phyloP scores from a whole-genome alignment of 2,329 filamentous ascomycete species.

The Herpotrichia juniperi region DNA sequence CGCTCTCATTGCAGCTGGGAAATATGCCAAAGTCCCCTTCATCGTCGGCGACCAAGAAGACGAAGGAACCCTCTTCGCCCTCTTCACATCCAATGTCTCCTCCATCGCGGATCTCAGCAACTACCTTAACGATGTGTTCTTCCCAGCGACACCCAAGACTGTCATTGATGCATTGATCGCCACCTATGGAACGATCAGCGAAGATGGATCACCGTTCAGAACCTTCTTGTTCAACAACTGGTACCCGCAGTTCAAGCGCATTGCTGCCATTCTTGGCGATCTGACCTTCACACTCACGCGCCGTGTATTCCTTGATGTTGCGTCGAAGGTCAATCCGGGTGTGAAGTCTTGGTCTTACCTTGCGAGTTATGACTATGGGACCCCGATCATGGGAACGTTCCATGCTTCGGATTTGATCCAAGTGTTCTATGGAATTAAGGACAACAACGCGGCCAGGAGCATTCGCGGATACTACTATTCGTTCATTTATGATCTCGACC shows the following conservation, averaged over 20 bases:
- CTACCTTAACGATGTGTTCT: slow-evolving; percentile 69
- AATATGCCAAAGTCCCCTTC: slow-evolving; percentile 65
- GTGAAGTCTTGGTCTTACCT: slow-evolving; percentile 79
- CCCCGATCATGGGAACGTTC: slow-evolving; percentile 76
- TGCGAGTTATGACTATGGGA: slow-evolving; percentile 72
- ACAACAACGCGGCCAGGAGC: slow-evolving; percentile 65
- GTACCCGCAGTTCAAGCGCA: slow-evolving; percentile 78
- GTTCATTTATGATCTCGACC: slow-evolving; percentile 73
- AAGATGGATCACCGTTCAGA: slow-evolving; percentile 73
- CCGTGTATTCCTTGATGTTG: slow-evolving; percentile 64
- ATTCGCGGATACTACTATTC: slow-evolving; percentile 74
- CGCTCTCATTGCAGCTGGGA: slow-evolving; percentile 57
- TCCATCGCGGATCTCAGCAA: slow-evolving; percentile 63
- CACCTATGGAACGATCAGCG: slow-evolving; percentile 64
- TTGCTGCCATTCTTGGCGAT: slow-evolving; percentile 78
- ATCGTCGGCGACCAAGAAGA: slow-evolving; percentile 80
- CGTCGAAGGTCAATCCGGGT: slow-evolving; percentile 56
- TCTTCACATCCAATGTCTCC: slow-evolving; percentile 73
- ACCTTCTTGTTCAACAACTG: slow-evolving; percentile 72
- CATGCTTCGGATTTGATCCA: slow-evolving; percentile 74
- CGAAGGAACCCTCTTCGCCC: slow-evolving; percentile 75
- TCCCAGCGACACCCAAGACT: slow-evolving; percentile 59
- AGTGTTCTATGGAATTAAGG: slow-evolving; percentile 69
- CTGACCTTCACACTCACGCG: slow-evolving; percentile 75
- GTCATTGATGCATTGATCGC: slow-evolving; percentile 63